Conservation (phyloP, 169 alveolate genomes). For the Theileria parva region DNA sequence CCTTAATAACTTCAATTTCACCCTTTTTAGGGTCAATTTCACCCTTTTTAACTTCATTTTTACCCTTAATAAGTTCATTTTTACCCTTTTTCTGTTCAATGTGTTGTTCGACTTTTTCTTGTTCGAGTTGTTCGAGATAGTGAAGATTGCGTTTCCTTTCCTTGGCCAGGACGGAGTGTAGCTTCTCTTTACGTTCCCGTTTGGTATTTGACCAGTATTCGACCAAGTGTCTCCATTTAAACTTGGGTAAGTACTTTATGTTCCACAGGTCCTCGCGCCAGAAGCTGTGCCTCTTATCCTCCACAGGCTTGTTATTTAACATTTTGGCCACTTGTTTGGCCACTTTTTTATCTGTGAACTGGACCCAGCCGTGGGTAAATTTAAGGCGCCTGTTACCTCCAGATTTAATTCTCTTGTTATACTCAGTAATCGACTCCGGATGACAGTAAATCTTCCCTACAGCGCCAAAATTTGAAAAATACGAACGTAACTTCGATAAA, state of each 20-base stretch:
- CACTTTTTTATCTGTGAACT: slow-evolving; percentile 82
- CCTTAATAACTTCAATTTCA: slow-evolving; percentile 9
- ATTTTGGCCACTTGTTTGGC: slow-evolving; percentile 87
- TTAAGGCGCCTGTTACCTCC: slow-evolving; percentile 64
- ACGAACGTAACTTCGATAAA: slow-evolving; percentile 75
- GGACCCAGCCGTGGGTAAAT: slow-evolving; percentile 86
- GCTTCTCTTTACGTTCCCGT: slow-evolving; percentile 56
- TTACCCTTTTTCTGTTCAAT: slow-evolving; percentile 10
- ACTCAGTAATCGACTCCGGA: slow-evolving; percentile 62
- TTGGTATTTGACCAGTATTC: slow-evolving; percentile 41
- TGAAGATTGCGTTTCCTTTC: slow-evolving; percentile 36
- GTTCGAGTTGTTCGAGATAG: slow-evolving; percentile 64
- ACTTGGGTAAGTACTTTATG: slow-evolving; percentile 84
- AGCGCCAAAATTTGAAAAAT: slow-evolving; percentile 73
- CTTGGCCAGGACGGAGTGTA: slow-evolving; percentile 32
- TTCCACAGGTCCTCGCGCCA: slow-evolving; percentile 91
- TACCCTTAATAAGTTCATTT: slow-evolving; percentile 5
- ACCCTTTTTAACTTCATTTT: neutral
- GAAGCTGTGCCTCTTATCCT: slow-evolving; percentile 87
- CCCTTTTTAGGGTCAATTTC: neutral
- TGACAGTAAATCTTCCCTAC: slow-evolving; percentile 82
- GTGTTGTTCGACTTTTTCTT: slow-evolving; percentile 42
- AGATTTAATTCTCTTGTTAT: slow-evolving; percentile 45
- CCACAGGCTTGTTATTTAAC: slow-evolving; percentile 84
- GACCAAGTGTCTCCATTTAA: slow-evolving; percentile 82